Evolutionary conservation across 2,329 filamentous ascomycete species (phyloP), one percentile per base, ranked within the genome.

Genomic region (Aspergillus sp.): DNA sequence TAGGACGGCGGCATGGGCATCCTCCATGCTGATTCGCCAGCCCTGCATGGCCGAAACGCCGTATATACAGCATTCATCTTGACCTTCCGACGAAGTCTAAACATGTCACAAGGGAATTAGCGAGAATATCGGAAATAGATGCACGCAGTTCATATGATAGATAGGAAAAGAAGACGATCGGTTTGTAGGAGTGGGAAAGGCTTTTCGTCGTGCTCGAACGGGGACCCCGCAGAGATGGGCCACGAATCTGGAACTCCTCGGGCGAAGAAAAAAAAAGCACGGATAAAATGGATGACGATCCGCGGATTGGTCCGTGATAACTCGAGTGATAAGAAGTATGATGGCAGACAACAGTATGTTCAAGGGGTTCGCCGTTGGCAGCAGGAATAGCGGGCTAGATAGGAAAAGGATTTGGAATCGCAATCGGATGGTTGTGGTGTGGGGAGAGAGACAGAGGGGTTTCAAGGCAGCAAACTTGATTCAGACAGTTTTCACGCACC

Each of bases 11-110:
- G 90, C 91, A 80, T 99, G 95, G 63, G 95, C 88, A 75, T 99
- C 95, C 77, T 99, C 95, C 95, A 99, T 99, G 82, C 91, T 96
- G 80, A 99, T 98, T 80, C 95, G 90, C 95, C 95, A 99, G 82
- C 95, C 95, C 80, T 99, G 95, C 95, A 99, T 99, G 78, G 92
- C 92, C 66, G 95, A 99, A 66, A 98, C 87, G 73, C 95, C 95
- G 77, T 90, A 99, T 74, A 95, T 79, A 74, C 96, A 87, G 74
- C 91, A 88, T 65, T 96, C 92, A 90, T 98, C 93, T 80, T 91
- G 88, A 78, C 93, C 93, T 74, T 87, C 87, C 75, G 89, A 88
- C 71, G 95, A 99, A 79, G 87, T 83, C 95, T 98, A 70, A 45
- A 57, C 12, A 47, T 15, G 21, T 24, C 24, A 23, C 52, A 24